Evolutionary conservation across 495 filamentous ascomycete species (phyloP).

Genomic region (Neurospora cerealis): DNA sequence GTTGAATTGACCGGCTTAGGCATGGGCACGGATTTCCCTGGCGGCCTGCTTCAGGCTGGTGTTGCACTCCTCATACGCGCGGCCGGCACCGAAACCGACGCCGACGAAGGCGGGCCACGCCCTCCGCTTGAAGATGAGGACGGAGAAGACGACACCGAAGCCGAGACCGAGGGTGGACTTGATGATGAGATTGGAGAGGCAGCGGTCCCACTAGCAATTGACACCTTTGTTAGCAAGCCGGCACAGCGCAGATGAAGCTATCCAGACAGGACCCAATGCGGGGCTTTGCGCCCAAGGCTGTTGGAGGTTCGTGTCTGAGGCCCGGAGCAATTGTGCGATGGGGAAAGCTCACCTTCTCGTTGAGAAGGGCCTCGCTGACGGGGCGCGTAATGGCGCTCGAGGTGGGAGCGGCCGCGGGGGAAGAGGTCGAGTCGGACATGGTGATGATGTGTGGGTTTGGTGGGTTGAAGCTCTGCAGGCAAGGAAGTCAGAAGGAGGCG

Average conservation of each 20-base stretch:
- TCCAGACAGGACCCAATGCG: not conserved
- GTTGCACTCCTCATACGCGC: slow-evolving; percentile 92
- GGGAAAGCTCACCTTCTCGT: slow-evolving; percentile 69
- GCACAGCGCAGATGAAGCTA: not conserved
- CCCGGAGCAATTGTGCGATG: not conserved
- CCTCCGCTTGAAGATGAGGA: slow-evolving; percentile 93
- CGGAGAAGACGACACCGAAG: slow-evolving; percentile 96
- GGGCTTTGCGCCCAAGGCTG: not conserved
- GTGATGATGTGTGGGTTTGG: slow-evolving; percentile 5
- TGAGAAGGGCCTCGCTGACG: slow-evolving; percentile 86
- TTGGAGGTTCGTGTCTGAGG: not conserved
- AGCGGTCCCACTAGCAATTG: slow-evolving; percentile 79
- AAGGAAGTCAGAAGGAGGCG: not conserved
- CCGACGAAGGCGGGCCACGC: slow-evolving; percentile 93
- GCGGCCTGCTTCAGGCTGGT: slow-evolving; percentile 47
- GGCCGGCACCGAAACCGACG: slow-evolving; percentile 86
- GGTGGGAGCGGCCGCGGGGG: slow-evolving; percentile 11
- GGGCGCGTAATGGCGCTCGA: slow-evolving; percentile 48
- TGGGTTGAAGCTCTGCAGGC: not conserved
- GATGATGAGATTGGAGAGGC: slow-evolving; percentile 91
- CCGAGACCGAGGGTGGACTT: slow-evolving; percentile 87
- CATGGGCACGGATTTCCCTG: slow-evolving; percentile 37
- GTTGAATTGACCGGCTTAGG: slow-evolving; percentile 9
- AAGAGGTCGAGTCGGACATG: slow-evolving; percentile 33
- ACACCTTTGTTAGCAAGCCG: slow-evolving; percentile 2